These are phyloP conservation scores for Canavalia gladiata DNA, from an alignment of 306 rosid species.

Conservation along the genomic window DNA sequence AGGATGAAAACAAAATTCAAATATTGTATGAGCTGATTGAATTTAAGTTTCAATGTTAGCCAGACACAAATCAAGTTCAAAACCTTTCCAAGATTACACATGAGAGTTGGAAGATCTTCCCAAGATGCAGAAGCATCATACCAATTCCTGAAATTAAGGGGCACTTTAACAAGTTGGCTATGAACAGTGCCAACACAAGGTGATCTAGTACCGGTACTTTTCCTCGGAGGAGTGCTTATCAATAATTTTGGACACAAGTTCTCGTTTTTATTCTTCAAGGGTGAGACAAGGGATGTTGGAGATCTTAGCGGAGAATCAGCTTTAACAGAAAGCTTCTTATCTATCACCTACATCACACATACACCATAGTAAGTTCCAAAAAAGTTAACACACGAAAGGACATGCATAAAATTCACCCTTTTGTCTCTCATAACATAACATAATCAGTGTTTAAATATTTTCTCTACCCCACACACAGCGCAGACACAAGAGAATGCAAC, in stretches of 20 bases:
- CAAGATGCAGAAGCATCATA: conserved; percentile 55
- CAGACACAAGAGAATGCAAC: conserved; percentile 14
- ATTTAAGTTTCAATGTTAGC: conserved; percentile 12
- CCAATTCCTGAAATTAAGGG: conserved; percentile 57
- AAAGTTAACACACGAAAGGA: conserved; percentile 18
- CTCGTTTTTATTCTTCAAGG: conserved; percentile 62
- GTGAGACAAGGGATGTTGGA: conserved; percentile 53
- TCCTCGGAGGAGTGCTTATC: conserved; percentile 38
- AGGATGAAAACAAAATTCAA: conserved; percentile 5
- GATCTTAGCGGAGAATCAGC: conserved; percentile 51
- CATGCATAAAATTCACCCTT: conserved; percentile 5
- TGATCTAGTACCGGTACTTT: conserved; percentile 44
- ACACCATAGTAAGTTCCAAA: conserved; percentile 36
- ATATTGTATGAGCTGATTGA: neutral
- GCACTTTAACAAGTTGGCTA: conserved; percentile 58
- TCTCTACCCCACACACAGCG: neutral
- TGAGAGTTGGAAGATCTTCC: conserved; percentile 59
- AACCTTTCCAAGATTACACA: conserved; percentile 76
- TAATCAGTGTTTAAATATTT: neutral
- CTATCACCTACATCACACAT: conserved; percentile 51
- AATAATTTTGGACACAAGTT: conserved; percentile 50
- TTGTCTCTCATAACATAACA: neutral
- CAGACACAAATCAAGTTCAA: neutral
- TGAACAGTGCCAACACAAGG: conserved; percentile 24
- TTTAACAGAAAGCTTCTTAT: conserved; percentile 55